Evolutionary conservation across 768 basidiomycete genomes (phyloP), one percentile per base, ranked within the genome.

Genomic region (Boletus speciosus): DNA sequence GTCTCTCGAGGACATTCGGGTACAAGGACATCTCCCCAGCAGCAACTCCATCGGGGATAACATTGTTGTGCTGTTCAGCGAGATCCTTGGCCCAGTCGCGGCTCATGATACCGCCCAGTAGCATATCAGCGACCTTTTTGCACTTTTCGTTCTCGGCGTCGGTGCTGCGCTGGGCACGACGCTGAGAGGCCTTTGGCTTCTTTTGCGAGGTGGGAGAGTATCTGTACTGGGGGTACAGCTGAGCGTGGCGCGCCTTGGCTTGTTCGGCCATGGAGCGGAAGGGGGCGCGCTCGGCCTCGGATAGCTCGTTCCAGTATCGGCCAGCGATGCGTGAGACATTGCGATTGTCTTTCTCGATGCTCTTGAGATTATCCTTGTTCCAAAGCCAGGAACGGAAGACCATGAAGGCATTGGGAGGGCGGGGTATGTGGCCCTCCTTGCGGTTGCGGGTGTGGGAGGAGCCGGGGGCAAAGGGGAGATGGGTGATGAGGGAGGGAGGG

Each of bases 391-490:
- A 89, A 38, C 91, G 84, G 67, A 82, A 93, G 55, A 92, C 74
- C 71, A 93, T 90, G 76, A 93, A 95, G 10, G 90, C 86, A 64
- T 94, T 95, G 51, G 87, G 79, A 2, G 92, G 92, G 14, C 91
- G 84, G 32, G 83, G 84, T 36, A 92, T 80, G 65, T 84, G 84
- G 35, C 75, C 76, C 10, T 64, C 70, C 63, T 66, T 70, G 63
- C 69, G 71, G 58, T 71, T 75, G 52, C 75, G 73, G 0, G 67
- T 68, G 51, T 78, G 78, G 8, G 78, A 73, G n/a, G 73, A 67
- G 31, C 72, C 71, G 21, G 66, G 66, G 2, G 59, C 29, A 47
- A 66, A 64, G 3, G 64, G 58, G 43, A 67, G 60, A 47, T 72
- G 66, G 8, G 68, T 68, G 49, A 59, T 10, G 31, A 65, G 4